A percentile compares a stretch with the other conserved stretches of the same genome.
These are phyloP conservation scores for Mortierella hygrophila DNA, from an alignment of 192 early-diverging fungal species.

Conservation along the genomic window DNA sequence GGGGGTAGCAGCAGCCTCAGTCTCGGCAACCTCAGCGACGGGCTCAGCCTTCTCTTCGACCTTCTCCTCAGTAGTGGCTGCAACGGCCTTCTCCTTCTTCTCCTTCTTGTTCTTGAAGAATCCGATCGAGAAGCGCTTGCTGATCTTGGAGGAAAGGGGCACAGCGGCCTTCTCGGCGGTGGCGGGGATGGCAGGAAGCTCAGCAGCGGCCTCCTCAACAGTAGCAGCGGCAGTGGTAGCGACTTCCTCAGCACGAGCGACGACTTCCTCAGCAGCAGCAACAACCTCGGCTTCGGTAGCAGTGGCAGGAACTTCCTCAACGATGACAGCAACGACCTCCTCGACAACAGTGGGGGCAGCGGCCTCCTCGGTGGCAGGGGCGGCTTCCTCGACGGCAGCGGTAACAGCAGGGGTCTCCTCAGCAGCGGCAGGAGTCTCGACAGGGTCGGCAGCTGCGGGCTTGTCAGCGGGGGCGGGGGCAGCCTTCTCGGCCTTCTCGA, in stretches of 20 bases:
- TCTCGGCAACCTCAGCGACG: constrained; percentile 15
- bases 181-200: constrained; percentile 20
- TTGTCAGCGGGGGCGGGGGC: constrained; percentile 20
- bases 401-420: background rate
- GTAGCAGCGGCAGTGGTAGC: background rate
- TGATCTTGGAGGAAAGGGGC: constrained; percentile 30
- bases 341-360: background rate
- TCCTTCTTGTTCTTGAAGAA: constrained; percentile 52
- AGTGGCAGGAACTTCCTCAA: constrained; percentile 9
- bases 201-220: constrained; percentile 29
- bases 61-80: constrained; percentile 1
- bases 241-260: background rate
- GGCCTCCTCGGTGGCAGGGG: constrained; percentile 6
- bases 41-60: constrained; percentile 23
- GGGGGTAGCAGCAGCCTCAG: constrained; percentile 6
- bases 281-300: background rate
- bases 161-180: constrained; percentile 31
- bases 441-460: constrained; percentile 4
- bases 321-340: constrained; percentile 9
- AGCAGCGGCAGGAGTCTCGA: background rate
- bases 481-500: constrained; percentile 24
- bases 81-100: constrained; percentile 27
- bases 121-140: constrained; percentile 48
- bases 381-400: background rate
- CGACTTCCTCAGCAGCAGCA: background rate